Evolutionary conservation across 2,329 filamentous ascomycete species (phyloP).

Genomic region (Cadophora sp.): DNA sequence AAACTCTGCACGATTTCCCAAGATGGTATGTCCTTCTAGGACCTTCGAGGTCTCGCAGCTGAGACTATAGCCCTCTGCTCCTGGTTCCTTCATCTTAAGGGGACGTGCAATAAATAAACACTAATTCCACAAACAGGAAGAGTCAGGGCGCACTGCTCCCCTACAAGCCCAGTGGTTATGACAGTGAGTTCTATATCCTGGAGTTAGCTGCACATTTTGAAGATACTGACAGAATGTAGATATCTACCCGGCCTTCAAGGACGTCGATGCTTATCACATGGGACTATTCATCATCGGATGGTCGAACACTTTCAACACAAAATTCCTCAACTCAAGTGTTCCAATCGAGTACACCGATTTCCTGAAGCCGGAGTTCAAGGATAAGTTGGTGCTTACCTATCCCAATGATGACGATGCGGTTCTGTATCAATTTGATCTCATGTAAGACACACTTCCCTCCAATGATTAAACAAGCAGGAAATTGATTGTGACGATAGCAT

Average conservation of each 20-base stretch:
- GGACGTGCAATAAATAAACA: not conserved
- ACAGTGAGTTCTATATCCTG: slow-evolving; percentile 45
- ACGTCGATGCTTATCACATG: slow-evolving; percentile 52
- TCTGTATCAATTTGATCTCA: slow-evolving; percentile 56
- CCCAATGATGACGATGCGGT: slow-evolving; percentile 66
- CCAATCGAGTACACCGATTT: slow-evolving; percentile 52
- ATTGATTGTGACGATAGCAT: not conserved
- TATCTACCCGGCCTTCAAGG: slow-evolving; percentile 49
- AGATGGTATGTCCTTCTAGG: slow-evolving; percentile 48
- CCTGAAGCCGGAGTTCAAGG: slow-evolving; percentile 57
- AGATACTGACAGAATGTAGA: not conserved
- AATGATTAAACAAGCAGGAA: not conserved
- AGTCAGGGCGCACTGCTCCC: slow-evolving; percentile 48
- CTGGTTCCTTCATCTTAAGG: not conserved
- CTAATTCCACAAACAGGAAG: slow-evolving; percentile 44
- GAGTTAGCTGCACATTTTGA: not conserved
- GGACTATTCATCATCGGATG: slow-evolving; percentile 47
- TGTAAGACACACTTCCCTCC: slow-evolving; percentile 46
- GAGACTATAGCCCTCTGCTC: no score
- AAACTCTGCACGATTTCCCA: slow-evolving; percentile 59
- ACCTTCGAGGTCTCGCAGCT: no score
- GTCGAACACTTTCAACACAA: not conserved
- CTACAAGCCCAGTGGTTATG: slow-evolving; percentile 57
- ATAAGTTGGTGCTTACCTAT: slow-evolving; percentile 60
- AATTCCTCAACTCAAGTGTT: slow-evolving; percentile 43